Percentiles rank a stretch among this genome's conserved stretches.
These are phyloP conservation scores for Cryptosporidium andersoni DNA, from an alignment of 169 alveolate genomes.

Conservation along the genomic window DNA sequence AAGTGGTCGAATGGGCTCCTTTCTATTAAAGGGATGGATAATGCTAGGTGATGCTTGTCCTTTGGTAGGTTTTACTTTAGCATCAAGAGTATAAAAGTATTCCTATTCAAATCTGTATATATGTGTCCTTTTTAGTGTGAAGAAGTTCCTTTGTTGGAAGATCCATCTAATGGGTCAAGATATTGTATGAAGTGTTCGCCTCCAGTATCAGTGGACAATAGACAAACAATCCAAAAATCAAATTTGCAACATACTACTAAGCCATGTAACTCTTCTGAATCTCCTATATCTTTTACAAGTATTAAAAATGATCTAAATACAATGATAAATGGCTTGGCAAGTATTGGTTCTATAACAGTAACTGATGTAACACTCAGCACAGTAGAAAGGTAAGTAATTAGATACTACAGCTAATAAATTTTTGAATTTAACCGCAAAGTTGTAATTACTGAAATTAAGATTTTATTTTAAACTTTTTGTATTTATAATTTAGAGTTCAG, in stretches of 20 bases:
- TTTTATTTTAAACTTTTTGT: no score
- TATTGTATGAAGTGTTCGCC: slow-evolving; percentile 71
- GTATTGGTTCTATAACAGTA: not conserved
- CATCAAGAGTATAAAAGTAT: not conserved
- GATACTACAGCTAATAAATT: no score
- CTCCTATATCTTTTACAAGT: no score
- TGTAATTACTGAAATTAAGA: no score
- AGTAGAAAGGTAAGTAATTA: no score
- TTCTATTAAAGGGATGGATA: slow-evolving; percentile 65
- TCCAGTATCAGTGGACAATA: slow-evolving; percentile 5
- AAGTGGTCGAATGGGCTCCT: slow-evolving; percentile 66
- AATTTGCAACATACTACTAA: not conserved
- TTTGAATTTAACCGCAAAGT: no score
- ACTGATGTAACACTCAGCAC: not conserved
- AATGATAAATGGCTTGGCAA: no score
- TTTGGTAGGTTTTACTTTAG: slow-evolving; percentile 25
- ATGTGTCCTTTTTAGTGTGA: slow-evolving; percentile 21
- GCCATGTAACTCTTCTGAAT: no score
- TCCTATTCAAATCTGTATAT: not conserved
- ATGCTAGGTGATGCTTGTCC: slow-evolving; percentile 72
- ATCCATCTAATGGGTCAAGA: slow-evolving; percentile 48
- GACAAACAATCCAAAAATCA: not conserved
- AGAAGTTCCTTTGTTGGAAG: slow-evolving; percentile 64
- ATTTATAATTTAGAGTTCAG: slow-evolving; percentile 7
- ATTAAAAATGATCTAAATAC: no score